Evolutionary conservation across 2,329 filamentous ascomycete genomes (phyloP).

Genomic region (Nemania sp.): DNA sequence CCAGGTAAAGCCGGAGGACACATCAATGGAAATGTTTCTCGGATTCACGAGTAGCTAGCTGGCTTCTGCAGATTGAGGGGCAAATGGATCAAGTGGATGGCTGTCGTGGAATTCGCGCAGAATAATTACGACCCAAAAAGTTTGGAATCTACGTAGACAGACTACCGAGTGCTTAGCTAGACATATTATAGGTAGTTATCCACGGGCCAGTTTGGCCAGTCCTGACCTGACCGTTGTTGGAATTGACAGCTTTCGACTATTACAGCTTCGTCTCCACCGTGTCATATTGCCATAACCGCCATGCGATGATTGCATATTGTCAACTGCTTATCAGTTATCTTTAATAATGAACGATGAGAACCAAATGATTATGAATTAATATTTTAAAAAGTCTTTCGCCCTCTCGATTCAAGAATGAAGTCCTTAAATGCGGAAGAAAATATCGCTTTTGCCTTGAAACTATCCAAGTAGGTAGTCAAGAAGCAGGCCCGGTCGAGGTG

Average conservation of each 20-base stretch:
- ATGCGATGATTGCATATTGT: too few relatives aligned
- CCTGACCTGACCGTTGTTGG: neutral
- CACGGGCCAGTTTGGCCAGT: neutral
- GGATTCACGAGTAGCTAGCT: slow-evolving; percentile 2
- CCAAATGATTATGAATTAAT: neutral
- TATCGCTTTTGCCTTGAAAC: too few relatives aligned
- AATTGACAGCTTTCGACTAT: neutral
- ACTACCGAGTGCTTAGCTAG: neutral
- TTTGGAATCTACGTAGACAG: neutral
- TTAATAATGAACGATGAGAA: too few relatives aligned
- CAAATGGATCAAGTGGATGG: slow-evolving; percentile 39
- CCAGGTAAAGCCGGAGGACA: neutral
- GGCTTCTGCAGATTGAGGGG: slow-evolving; percentile 37
- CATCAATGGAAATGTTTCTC: neutral
- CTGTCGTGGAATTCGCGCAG: slow-evolving; percentile 27
- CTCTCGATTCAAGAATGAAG: too few relatives aligned
- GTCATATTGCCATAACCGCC: too few relatives aligned
- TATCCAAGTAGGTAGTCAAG: too few relatives aligned
- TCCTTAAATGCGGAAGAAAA: too few relatives aligned
- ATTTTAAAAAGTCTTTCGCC: too few relatives aligned
- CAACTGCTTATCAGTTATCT: too few relatives aligned
- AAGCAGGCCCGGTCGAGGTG: too few relatives aligned
- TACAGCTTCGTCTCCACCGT: neutral
- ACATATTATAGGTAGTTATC: neutral
- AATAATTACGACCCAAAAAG: neutral